Evolutionary conservation across 306 rosid species (phyloP), one percentile per base, ranked within the genome.

Genomic region (Medicago ruthenica): DNA sequence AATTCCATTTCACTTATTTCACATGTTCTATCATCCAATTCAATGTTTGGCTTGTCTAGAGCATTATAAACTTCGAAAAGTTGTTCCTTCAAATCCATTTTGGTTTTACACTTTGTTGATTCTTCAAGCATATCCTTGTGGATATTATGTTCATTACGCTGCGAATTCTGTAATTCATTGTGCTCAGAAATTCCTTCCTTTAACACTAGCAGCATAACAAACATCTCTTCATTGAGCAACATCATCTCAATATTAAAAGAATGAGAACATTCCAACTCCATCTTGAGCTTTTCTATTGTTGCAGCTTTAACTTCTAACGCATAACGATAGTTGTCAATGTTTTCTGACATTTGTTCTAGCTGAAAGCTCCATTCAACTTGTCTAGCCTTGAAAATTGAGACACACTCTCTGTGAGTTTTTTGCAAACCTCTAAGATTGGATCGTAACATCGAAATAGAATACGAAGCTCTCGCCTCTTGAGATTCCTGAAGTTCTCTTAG

Each of bases 401-500:
- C 70, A 34, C 87, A 82, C 55, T 86, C 90, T 79, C 60, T 84
- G 18, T 89, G 90, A 74, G 78, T 77, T 67, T 75, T 83, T 70
- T 92, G 92, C 87, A 80, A 78, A 77, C 73, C 76, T 83, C 81
- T 89, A 41, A 86, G 85, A 83, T 83, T 90, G 79, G 85, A 82
- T 80, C 87, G 73, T 77, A 90, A 74, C 83, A 80, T 88, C 17
- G 86, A 83, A 53, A 86, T 79, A 7, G 98, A 92, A 79, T 87
- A 80, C 8, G 89, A 84, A 71, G 84, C 84, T 66, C 88, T 78
- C 40, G 89, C 87, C 57, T 81, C 84, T 83, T 85, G 87, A 74
- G 89, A 88, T 79, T 94, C 97, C 39, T 79, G 97, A 47, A 90
- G 79, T 75, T 92, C 96, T 83, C 85, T 90, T 31, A 78, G 59